phyloP scores from a whole-genome alignment of 805 yeast genomes.

The Myxozyma vanderwaltii region DNA sequence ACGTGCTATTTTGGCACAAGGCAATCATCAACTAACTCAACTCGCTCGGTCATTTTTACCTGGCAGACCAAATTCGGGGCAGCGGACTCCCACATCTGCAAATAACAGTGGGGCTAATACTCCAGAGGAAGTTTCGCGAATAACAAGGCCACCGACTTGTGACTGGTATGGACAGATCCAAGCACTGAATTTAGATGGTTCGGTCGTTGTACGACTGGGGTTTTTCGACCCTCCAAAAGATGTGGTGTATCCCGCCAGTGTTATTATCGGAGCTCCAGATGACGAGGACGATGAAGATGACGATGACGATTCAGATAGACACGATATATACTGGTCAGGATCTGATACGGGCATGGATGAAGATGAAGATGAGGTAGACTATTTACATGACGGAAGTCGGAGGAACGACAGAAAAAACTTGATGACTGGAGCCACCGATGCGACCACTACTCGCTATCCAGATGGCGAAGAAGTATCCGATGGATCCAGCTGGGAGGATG shows the following conservation, averaged over 20 bases:
- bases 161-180: constrained; percentile 34
- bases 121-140: neutral
- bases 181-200: constrained; percentile 26
- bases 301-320: constrained; percentile 17
- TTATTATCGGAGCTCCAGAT: constrained; percentile 17
- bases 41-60: constrained; percentile 31
- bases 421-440: neutral
- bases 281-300: constrained; percentile 31
- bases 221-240: constrained; percentile 10
- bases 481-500: constrained; percentile 26
- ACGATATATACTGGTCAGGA: constrained; percentile 4
- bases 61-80: constrained; percentile 15
- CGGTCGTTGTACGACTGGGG: constrained; percentile 28
- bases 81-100: constrained; percentile 15
- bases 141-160: constrained; percentile 1
- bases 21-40: constrained; percentile 31
- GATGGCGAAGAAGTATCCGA: constrained; percentile 18
- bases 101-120: neutral
- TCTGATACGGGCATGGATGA: constrained; percentile 1
- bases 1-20: constrained; percentile 27
- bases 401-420: neutral
- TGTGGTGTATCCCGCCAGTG: constrained; percentile 27
- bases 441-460: neutral
- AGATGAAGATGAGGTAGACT: constrained; percentile 10
- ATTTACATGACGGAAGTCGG: neutral